A percentile compares a stretch with the other conserved stretches of the same genome.
Conservation (phyloP, 352 stramenopile genomes). For the Pelagophyceae sp. region DNA sequence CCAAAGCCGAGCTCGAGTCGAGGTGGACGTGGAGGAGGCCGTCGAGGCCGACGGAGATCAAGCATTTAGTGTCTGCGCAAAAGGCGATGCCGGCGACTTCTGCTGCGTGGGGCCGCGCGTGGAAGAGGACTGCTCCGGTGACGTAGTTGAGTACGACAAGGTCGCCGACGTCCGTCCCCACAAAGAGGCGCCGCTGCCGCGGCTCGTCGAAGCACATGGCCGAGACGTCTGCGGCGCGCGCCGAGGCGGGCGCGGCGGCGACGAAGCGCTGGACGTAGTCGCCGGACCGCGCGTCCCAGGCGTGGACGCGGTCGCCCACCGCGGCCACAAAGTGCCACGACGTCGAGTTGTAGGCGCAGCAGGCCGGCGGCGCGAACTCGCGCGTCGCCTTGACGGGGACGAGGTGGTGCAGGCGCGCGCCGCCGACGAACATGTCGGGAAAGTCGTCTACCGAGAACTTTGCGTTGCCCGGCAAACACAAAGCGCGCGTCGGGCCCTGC, state of each 20-base stretch:
- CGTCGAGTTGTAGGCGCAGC: constrained; percentile 30
- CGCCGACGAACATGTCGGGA: constrained; percentile 19
- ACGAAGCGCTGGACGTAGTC: constrained; percentile 28
- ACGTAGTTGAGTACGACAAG: constrained; percentile 34
- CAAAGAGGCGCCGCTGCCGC: constrained; percentile 31
- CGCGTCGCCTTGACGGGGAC: constrained; percentile 21
- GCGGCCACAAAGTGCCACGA: constrained; percentile 31
- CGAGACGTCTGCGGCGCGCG: constrained; percentile 27
- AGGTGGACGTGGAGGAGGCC: constrained; percentile 60
- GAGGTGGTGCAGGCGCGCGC: constrained; percentile 15
- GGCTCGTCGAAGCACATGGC: constrained; percentile 34
- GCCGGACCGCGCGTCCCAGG: constrained; percentile 30
- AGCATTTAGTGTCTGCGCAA: constrained; percentile 26
- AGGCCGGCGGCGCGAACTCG: constrained; percentile 29
- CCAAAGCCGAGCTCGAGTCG: constrained; percentile 46
- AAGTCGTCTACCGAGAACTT: constrained; percentile 23
- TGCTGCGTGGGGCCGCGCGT: neutral
- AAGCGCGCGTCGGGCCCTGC: neutral
- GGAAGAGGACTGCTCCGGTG: constrained; percentile 30
- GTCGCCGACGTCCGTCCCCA: constrained; percentile 29
- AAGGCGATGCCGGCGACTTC: constrained; percentile 18
- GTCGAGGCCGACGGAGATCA: constrained; percentile 30
- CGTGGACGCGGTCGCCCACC: constrained; percentile 27
- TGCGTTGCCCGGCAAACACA: constrained; percentile 7
- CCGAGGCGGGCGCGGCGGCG: constrained; percentile 17